Base-by-base conservation (phyloP, 2,329 filamentous ascomycete genomes). In the Macrophomina phaseolina region DNA sequence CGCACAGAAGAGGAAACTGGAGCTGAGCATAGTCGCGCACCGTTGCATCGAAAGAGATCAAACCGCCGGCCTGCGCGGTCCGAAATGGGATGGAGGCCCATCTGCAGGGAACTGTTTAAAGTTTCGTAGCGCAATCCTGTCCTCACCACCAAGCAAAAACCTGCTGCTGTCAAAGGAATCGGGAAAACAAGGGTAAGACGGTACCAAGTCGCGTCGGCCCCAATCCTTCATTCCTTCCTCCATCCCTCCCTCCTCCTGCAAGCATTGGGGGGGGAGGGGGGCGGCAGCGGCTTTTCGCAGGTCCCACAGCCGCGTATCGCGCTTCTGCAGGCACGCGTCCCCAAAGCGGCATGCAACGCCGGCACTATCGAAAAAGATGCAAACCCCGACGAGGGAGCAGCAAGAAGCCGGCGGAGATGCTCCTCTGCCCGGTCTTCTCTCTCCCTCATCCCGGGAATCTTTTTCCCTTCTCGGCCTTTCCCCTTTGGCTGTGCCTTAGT, bases 281-380 rank as follows among this genome's bases (percentile, higher is more conserved):
- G 23, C 23, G 23, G 23, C 23, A 23, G 42, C 42, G 12, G 42
- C 42, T n/a, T 45, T 45, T 11, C 6, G 48, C 48, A 6, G 28
- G 49, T 7, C 18, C 11, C 42, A 14, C 6, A 14, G 11, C 42
- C 12, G 42, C 16, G 16, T 45, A 45, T 45, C 42, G 42, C 42
- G 49, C 49, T 52, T n/a, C 52, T 55, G 52, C 52, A 55, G 52
- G 52, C 32, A 55, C 52, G 52, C 52, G n/a, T 11, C 32, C 52
- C 52, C 34, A 23, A 55, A 40, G 52, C 34, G 52, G 52, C 34
- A 55, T 32, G 16, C 52, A 38, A 18, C 32, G 34, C 52, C 52
- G 52, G 16, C 30, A 55, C 52, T 55, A 55, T 55, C 52, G 52
- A 55, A 55, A 55, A 53, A 34, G 36, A 14, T 9, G 49, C 32